Percentiles rank a stretch among this genome's conserved stretches.
Conservation (phyloP, 1,284 basidiomycete genomes). For the Sparassis latifolia region DNA sequence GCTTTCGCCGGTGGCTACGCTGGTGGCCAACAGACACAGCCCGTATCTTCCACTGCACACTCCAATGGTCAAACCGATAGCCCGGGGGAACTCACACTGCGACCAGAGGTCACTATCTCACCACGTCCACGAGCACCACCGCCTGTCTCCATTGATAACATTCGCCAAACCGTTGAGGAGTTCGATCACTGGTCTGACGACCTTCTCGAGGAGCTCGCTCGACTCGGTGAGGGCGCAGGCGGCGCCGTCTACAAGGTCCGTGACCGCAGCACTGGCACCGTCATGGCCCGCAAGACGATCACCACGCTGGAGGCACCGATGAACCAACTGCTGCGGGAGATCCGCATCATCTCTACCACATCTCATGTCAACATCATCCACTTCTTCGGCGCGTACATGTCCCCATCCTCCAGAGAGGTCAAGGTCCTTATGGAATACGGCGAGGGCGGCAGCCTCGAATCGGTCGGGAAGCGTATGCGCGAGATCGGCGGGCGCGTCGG, state of each 20-base stretch:
- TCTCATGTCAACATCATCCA: constrained; percentile 85
- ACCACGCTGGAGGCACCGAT: constrained; percentile 90
- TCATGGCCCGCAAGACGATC: constrained; percentile 97
- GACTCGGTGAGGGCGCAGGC: constrained; percentile 92
- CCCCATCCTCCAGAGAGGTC: constrained; percentile 87
- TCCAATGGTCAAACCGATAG: constrained; percentile 28
- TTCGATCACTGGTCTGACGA: constrained; percentile 57
- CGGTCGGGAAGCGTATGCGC: constrained; percentile 81
- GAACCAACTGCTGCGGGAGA: constrained; percentile 89
- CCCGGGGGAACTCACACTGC: constrained; percentile 49
- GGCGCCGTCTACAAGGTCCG: constrained; percentile 92
- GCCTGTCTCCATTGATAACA: constrained; percentile 25
- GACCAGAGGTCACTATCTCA: constrained; percentile 32
- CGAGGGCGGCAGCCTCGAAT: constrained; percentile 87
- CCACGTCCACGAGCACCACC: constrained; percentile 19
- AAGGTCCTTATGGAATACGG: constrained; percentile 95
- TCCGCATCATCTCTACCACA: constrained; percentile 84
- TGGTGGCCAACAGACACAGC: constrained; percentile 21
- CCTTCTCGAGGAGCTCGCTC: constrained; percentile 63
- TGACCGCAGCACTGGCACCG: constrained; percentile 66
- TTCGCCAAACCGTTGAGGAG: constrained; percentile 28
- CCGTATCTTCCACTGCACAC: constrained; percentile 20
- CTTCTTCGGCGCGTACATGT: constrained; percentile 94
- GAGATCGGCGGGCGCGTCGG: constrained; percentile 77
- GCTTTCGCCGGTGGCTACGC: constrained; percentile 26